phyloP scores from a whole-genome alignment of 2,329 filamentous ascomycete species.

The Nigrospora sphaerica region DNA sequence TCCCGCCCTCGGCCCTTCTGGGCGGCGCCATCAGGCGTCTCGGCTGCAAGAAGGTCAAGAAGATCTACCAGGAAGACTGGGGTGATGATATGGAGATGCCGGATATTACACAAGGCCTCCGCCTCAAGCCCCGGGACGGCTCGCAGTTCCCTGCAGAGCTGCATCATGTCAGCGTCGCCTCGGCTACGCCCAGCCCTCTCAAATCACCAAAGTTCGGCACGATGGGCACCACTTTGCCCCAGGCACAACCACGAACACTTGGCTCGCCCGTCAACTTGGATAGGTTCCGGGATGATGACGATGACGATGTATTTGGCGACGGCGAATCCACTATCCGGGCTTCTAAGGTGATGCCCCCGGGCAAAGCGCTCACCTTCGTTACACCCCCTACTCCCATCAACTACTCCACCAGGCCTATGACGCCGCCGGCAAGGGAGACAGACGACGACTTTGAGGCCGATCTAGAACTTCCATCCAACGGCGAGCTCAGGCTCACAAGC shows the following conservation, averaged over 20 bases:
- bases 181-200: constrained; percentile 44
- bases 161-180: constrained; percentile 54
- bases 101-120: constrained; percentile 48
- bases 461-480: constrained; percentile 62
- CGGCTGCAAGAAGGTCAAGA: constrained; percentile 66
- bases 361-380: constrained; percentile 32
- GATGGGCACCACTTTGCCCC: too few relatives aligned
- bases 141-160: constrained; percentile 60
- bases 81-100: constrained; percentile 71
- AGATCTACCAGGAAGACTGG: constrained; percentile 73
- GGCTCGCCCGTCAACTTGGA: constrained; percentile 44
- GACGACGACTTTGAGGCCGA: constrained; percentile 68
- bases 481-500: constrained; percentile 58
- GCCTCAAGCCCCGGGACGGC: constrained; percentile 57
- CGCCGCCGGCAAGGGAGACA: constrained; percentile 36
- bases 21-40: constrained; percentile 91
- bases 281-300: constrained; percentile 54
- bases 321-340: constrained; percentile 62
- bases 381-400: constrained; percentile 60
- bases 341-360: constrained; percentile 34
- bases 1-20: constrained; percentile 81
- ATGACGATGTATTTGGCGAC: constrained; percentile 58
- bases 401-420: constrained; percentile 53
- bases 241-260: neutral
- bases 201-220: constrained; percentile 24